Conservation (phyloP, 371 early-diverging fungal genomes). For the Coemansia sp. region DNA sequence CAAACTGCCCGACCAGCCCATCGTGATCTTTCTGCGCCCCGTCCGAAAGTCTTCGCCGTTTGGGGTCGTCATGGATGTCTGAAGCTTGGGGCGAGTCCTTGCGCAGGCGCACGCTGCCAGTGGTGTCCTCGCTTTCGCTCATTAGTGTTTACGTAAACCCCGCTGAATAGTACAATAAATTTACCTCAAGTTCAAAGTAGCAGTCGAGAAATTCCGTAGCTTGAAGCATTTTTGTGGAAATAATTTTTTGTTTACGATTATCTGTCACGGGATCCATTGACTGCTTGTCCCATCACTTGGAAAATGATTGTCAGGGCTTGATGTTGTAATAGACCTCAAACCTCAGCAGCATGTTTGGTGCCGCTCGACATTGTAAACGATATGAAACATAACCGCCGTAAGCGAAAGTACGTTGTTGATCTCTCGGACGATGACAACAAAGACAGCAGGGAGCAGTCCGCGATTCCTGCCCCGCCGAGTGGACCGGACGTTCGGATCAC, state of each 20-base stretch:
- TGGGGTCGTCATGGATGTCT: neutral
- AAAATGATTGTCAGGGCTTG: too few species aligned
- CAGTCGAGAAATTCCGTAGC: too few species aligned
- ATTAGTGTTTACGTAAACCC: neutral
- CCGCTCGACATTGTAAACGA: neutral
- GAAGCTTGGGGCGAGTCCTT: neutral
- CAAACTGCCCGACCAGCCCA: too few species aligned
- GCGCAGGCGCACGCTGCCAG: neutral
- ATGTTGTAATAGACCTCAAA: too few species aligned
- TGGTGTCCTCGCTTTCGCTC: neutral
- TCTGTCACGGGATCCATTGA: neutral
- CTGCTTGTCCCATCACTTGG: too few species aligned
- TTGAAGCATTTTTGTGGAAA: too few species aligned
- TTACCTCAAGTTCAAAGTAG: too few species aligned
- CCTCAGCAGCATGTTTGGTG: too few species aligned
- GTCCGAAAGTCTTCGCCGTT: slow-evolving; percentile 7
- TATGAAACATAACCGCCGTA: slow-evolving; percentile 10
- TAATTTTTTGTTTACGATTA: slow-evolving; percentile 1
- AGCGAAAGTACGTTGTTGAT: slow-evolving; percentile 5
- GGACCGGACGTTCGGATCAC: slow-evolving; percentile 34
- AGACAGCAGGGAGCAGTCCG: neutral
- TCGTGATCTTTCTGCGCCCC: neutral
- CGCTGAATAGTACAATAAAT: neutral
- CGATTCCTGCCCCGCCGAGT: neutral
- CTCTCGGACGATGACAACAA: neutral